Evolutionary conservation across 2,329 filamentous ascomycete genomes (phyloP).

Genomic region (Pseudocercospora ulei): DNA sequence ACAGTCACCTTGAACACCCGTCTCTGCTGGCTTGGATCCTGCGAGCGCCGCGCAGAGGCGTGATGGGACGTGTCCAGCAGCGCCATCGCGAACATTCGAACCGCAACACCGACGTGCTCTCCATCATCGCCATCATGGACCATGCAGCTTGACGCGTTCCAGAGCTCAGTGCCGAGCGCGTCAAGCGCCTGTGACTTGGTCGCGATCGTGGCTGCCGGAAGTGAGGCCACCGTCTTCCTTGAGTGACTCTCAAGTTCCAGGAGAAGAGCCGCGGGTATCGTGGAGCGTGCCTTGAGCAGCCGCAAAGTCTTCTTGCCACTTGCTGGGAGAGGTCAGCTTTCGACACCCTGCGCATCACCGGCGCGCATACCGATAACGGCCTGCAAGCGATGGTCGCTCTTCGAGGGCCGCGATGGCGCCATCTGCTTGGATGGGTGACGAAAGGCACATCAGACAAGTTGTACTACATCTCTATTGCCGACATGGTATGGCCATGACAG

Average conservation of each 20-base stretch:
- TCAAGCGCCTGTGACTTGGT: slow-evolving; percentile 46
- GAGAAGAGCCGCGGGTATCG: slow-evolving; percentile 15
- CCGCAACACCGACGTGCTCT: slow-evolving; percentile 26
- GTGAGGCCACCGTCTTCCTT: slow-evolving; percentile 17
- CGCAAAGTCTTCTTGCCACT: slow-evolving; percentile 10
- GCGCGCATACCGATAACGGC: slow-evolving; percentile 18
- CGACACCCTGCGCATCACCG: not conserved
- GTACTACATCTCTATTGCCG: not conserved
- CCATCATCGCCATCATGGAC: slow-evolving; percentile 15
- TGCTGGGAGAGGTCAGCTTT: slow-evolving; percentile 4
- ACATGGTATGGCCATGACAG: not conserved
- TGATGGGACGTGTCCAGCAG: slow-evolving; percentile 53
- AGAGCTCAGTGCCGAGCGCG: slow-evolving; percentile 48
- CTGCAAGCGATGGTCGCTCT: slow-evolving; percentile 23
- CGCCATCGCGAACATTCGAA: slow-evolving; percentile 54
- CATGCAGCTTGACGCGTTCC: slow-evolving; percentile 56
- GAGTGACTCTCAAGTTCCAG: slow-evolving; percentile 21
- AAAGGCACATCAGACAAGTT: no score
- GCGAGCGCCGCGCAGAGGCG: slow-evolving; percentile 21
- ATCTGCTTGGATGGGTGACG: slow-evolving; percentile 12
- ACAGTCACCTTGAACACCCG: slow-evolving; percentile 59
- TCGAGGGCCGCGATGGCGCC: slow-evolving; percentile 20
- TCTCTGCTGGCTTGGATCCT: slow-evolving; percentile 33
- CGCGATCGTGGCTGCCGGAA: slow-evolving; percentile 14
- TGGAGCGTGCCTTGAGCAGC: slow-evolving; percentile 19